A percentile compares a stretch with the other conserved stretches of the same genome.
Conservation (phyloP, 257 asterid species). For the Solanum arcanum region DNA sequence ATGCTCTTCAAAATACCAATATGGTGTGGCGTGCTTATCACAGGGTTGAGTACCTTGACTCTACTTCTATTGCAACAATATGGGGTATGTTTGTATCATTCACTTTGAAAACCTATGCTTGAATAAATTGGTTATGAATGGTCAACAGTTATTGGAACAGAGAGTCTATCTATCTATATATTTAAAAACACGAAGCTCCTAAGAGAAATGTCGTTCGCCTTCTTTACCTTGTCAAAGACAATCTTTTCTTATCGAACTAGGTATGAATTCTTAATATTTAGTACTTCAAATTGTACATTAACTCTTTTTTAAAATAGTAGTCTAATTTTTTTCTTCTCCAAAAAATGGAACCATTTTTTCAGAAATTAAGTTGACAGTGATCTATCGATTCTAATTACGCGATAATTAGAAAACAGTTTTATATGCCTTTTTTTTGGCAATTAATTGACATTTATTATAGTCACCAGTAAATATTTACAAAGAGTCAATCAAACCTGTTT, state of each 20-base stretch:
- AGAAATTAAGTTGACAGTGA: neutral
- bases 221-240: neutral
- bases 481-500: neutral
- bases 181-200: neutral
- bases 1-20: conserved; percentile 88
- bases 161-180: neutral
- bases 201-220: neutral
- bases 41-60: conserved; percentile 83
- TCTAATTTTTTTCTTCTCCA: neutral
- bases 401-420: neutral
- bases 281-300: neutral
- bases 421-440: neutral
- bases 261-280: neutral
- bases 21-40: conserved; percentile 92
- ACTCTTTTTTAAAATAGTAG: neutral
- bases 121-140: neutral
- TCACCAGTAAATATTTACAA: neutral
- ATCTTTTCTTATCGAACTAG: neutral
- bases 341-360: neutral
- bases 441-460: neutral
- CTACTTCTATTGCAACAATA: conserved; percentile 83
- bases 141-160: neutral
- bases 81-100: conserved; percentile 47
- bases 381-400: neutral
- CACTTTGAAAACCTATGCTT: neutral